Conservation (phyloP, 768 basidiomycete genomes). For the Termitomyces sp. region DNA sequence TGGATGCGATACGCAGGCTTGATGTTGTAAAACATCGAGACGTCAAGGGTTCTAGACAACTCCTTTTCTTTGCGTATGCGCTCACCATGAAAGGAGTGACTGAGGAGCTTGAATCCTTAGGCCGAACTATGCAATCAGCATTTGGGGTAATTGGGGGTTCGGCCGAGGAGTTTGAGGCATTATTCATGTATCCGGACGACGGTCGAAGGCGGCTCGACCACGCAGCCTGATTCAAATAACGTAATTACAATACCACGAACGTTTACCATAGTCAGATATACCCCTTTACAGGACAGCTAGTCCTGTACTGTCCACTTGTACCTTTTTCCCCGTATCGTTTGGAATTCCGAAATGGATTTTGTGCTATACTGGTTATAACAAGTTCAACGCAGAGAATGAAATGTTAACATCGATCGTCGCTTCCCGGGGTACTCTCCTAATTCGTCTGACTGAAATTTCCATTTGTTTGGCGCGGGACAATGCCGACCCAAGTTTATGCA, state of each 20-base stretch:
- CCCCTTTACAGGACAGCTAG: not conserved
- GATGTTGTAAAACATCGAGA: slow-evolving; percentile 87
- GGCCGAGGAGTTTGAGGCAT: slow-evolving; percentile 73
- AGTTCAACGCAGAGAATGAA: too few relatives aligned
- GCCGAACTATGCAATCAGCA: slow-evolving; percentile 74
- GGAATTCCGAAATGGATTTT: not conserved
- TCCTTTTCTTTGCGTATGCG: slow-evolving; percentile 93
- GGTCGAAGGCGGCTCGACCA: slow-evolving; percentile 17
- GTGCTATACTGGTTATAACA: too few relatives aligned
- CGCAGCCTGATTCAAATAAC: slow-evolving; percentile 11
- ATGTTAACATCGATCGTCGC: too few relatives aligned
- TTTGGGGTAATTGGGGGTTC: slow-evolving; percentile 91
- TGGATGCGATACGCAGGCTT: slow-evolving; percentile 75
- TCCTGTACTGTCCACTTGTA: too few relatives aligned
- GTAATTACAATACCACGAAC: not conserved
- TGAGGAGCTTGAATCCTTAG: slow-evolving; percentile 79
- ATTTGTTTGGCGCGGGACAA: too few relatives aligned
- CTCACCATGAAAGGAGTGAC: slow-evolving; percentile 94
- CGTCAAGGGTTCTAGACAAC: slow-evolving; percentile 74
- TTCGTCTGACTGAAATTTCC: too few relatives aligned
- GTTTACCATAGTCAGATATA: not conserved
- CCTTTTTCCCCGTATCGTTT: not conserved
- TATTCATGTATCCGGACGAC: slow-evolving; percentile 47
- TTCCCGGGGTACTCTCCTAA: too few relatives aligned
- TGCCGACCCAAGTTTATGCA: too few relatives aligned